Evolutionary conservation across 1,284 basidiomycete genomes (phyloP).

Genomic region (Inonotus hispidus): DNA sequence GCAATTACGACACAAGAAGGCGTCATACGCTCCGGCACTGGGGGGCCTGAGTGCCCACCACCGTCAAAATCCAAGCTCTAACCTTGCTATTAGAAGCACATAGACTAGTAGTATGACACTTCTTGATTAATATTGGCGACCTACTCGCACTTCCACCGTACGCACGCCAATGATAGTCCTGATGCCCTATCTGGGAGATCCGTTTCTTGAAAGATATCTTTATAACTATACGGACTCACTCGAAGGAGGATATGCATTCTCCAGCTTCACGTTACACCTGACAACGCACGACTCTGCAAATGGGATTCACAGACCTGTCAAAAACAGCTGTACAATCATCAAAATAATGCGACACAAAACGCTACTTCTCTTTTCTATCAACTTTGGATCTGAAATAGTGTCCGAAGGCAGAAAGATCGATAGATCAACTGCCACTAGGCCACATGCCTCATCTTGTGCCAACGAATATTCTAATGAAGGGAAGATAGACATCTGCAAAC

Average conservation of each 20-base stretch:
- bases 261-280: background rate
- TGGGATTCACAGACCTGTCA: background rate
- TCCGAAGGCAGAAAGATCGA: slow-evolving; percentile 6
- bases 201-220: too few species aligned
- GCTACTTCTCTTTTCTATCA: slow-evolving; percentile 5
- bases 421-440: background rate
- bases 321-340: background rate
- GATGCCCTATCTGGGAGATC: too few species aligned
- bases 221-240: background rate
- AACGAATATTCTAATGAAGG: background rate
- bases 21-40: slow-evolving; percentile 36
- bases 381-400: background rate
- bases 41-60: background rate
- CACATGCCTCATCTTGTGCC: background rate
- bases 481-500: slow-evolving; percentile 5
- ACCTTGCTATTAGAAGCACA: background rate
- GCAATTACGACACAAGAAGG: slow-evolving; percentile 85
- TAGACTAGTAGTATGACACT: background rate
- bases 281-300: background rate
- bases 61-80: slow-evolving; percentile 1
- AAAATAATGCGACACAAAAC: background rate
- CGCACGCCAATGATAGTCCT: too few species aligned
- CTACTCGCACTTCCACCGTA: too few species aligned
- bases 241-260: background rate
- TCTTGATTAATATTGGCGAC: too few species aligned